A percentile compares a stretch with the other conserved stretches of the same genome.
Conservation (phyloP, 2,329 filamentous ascomycete genomes). For the Neurospora crassa region DNA sequence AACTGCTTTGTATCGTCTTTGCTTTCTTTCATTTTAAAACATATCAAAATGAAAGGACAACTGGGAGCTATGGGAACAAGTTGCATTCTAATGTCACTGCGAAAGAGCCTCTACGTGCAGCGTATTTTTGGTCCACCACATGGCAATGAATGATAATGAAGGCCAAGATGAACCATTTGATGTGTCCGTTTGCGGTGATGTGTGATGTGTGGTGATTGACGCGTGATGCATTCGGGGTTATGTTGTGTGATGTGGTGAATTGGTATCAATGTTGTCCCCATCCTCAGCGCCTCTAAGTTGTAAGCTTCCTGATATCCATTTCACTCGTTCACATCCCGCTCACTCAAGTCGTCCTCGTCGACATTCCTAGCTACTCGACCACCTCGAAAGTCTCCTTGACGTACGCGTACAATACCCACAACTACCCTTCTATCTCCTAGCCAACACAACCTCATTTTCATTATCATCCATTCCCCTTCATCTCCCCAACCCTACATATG, state of each 20-base stretch:
- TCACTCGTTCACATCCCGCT: neutral
- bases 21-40: neutral
- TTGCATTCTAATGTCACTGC: neutral
- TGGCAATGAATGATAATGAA: conserved; percentile 4
- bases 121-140: conserved; percentile 7
- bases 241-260: neutral
- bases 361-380: neutral
- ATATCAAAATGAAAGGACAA: neutral
- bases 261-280: no score
- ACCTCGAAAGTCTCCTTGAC: neutral
- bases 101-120: neutral
- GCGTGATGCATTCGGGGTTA: neutral
- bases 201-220: neutral
- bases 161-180: neutral
- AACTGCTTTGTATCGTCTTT: neutral
- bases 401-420: no score
- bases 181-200: neutral
- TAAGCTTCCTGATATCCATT: neutral
- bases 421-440: neutral
- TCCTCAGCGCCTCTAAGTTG: neutral
- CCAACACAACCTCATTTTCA: neutral
- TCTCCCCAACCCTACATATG: neutral
- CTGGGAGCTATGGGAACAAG: neutral
- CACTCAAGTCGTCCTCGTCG: neutral
- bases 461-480: neutral